Conservation (phyloP, 1,139 yeast genomes). For the Geotrichum bryndzae region DNA sequence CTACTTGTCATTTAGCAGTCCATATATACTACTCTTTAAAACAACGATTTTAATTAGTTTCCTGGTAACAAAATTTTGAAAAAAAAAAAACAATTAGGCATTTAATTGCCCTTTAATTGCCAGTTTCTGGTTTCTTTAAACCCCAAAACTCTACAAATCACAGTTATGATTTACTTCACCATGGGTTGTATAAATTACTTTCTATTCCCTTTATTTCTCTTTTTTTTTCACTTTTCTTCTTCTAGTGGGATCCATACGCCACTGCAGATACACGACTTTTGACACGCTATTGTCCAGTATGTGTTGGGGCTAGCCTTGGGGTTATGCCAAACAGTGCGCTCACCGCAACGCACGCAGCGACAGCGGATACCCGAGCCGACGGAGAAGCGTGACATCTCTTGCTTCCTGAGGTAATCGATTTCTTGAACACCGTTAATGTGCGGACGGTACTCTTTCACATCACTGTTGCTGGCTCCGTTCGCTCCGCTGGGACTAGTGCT, state of each 20-base stretch:
- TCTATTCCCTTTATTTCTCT: too few species aligned
- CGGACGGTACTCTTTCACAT: neutral
- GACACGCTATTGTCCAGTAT: slow-evolving; percentile 69
- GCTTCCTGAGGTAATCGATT: slow-evolving; percentile 32
- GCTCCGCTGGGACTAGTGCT: neutral
- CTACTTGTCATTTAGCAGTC: neutral
- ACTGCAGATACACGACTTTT: slow-evolving; percentile 74
- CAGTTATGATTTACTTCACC: neutral
- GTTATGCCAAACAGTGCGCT: slow-evolving; percentile 45
- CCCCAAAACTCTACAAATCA: neutral
- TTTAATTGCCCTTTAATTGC: neutral
- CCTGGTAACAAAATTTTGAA: neutral
- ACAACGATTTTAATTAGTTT: too few species aligned
- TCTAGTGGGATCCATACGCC: slow-evolving; percentile 34
- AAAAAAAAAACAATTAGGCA: neutral
- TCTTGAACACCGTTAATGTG: slow-evolving; percentile 15
- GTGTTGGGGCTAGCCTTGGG: slow-evolving; percentile 35
- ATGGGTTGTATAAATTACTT: neutral
- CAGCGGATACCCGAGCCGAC: slow-evolving; percentile 32
- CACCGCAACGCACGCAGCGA: slow-evolving; percentile 64
- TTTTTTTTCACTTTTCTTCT: neutral
- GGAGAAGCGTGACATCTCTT: slow-evolving; percentile 26
- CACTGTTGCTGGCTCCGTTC: neutral
- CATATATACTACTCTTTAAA: too few species aligned
- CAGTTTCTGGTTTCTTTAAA: neutral